A percentile compares a stretch with the other conserved stretches of the same genome.
Evolutionary conservation across 805 yeast species (phyloP).

Genomic region (Lachancea sp.): DNA sequence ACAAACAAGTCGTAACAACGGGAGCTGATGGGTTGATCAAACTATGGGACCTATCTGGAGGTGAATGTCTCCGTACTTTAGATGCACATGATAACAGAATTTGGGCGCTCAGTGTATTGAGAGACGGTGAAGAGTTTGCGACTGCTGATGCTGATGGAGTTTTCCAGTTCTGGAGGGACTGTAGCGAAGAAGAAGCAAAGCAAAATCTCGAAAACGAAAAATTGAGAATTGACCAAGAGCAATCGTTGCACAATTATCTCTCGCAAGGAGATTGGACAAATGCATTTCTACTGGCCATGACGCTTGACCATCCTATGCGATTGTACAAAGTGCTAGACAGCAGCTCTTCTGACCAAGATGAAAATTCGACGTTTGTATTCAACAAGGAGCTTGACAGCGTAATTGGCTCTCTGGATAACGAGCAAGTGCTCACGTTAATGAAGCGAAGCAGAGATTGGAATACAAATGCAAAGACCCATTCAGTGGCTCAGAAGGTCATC

Average conservation of each 20-base stretch:
- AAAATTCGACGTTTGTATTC: slow-evolving; percentile 29
- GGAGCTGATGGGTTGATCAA: slow-evolving; percentile 96
- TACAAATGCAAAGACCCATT: slow-evolving; percentile 74
- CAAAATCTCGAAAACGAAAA: slow-evolving; percentile 46
- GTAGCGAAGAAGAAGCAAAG: slow-evolving; percentile 64
- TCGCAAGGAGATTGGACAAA: slow-evolving; percentile 73
- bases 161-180: slow-evolving; percentile 82
- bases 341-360: slow-evolving; percentile 36
- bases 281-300: slow-evolving; percentile 80
- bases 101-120: slow-evolving; percentile 73
- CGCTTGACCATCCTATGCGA: slow-evolving; percentile 85
- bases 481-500: slow-evolving; percentile 72
- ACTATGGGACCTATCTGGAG: slow-evolving; percentile 74
- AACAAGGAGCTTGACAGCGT: slow-evolving; percentile 55
- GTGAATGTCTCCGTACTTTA: slow-evolving; percentile 75
- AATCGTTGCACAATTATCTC: slow-evolving; percentile 70
- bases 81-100: slow-evolving; percentile 93
- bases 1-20: slow-evolving; percentile 59
- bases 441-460: slow-evolving; percentile 92
- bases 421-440: slow-evolving; percentile 55
- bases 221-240: slow-evolving; percentile 75
- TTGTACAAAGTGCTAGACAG: slow-evolving; percentile 69
- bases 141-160: slow-evolving; percentile 96
- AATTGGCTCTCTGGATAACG: slow-evolving; percentile 49
- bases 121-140: slow-evolving; percentile 63